Base-by-base conservation (phyloP, 2,329 filamentous ascomycete species). In the Curvularia verruculosa region DNA sequence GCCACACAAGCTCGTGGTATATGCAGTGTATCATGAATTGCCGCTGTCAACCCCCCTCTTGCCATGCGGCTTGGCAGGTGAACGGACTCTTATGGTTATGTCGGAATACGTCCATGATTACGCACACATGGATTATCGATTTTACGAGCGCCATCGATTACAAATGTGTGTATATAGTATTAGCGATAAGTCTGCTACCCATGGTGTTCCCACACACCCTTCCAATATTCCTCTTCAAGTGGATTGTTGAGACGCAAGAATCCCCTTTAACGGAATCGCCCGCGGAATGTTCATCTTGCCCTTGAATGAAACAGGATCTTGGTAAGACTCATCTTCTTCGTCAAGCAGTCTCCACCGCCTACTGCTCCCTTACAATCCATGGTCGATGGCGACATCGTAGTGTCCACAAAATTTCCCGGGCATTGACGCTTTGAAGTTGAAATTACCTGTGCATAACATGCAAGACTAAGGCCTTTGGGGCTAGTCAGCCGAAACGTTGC, bases 391-490 rank as follows among this genome's bases (percentile, higher is more conserved):
- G 19, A 43, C 28, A 56, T 52, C 13, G 34, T 46, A 26, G 26
- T 46, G 40, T 50, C 26, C 51, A 46, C 46, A 26, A 45, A 54
- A 31, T 36, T 49, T 19, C 28, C 44, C 18, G n/a, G 39, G 31
- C 40, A 23, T 52, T 28, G 44, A 41, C n/a, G 28, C 34, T 28
- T 45, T 53, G 61, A 60, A 54, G 62, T 63, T 29, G 39, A 59
- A 56, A 59, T 61, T 63, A 57, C 59, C 50, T 57, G 56, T 56
- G 49, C 46, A 49, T 50, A 34, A 39, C 47, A 49, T 49, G 45
- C 40, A 52, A 18, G 31, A 40, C 62, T 63, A 63, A 18, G 18
- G 45, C 49, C 7, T n/a, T 51, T 54, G 13, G 24, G 54, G 62
- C 46, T 65, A 65, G 62, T 26, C 47, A 51, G 24, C 58, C 60